Base-by-base conservation (phyloP, 768 basidiomycete species). In the Vararia minispora region DNA sequence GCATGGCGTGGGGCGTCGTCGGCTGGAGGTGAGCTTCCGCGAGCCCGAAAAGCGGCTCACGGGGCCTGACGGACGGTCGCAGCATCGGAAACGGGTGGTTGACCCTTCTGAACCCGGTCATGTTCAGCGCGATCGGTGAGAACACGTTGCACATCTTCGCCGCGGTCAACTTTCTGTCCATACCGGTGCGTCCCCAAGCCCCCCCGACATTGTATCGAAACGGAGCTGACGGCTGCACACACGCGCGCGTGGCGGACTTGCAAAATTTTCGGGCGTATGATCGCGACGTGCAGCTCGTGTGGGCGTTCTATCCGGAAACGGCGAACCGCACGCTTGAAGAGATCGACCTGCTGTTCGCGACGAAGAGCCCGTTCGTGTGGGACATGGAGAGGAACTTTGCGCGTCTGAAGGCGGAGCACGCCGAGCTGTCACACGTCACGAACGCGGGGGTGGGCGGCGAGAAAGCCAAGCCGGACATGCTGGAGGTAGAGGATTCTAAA, bases 141-240 rank as follows among this genome's bases (percentile, higher is more conserved):
- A 66, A 64, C 43, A 67, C 65, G 30, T 58, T 67, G 35, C 62
- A 67, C 46, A 57, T 67, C 36, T 65, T 65, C 43, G 65, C 61
- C 26, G 62, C 54, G 22, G 45, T 67, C 39, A 67, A 66, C 52
- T 65, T 67, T 51, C 49, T 66, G 2, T 51, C 55, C 9, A 65
- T 66, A 33, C 65, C 65, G 37, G n/a, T n/a, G n/a, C n/a, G n/a
- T n/a, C n/a, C n/a, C n/a, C n/a, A n/a, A n/a, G n/a, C n/a, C n/a
- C n/a, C n/a, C n/a, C n/a, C n/a, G n/a, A n/a, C n/a, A n/a, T n/a
- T n/a, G n/a, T n/a, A n/a, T n/a, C n/a, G n/a, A n/a, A n/a, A n/a
- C n/a, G n/a, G n/a, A n/a, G n/a, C n/a, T n/a, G n/a, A n/a, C n/a
- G n/a, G n/a, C n/a, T n/a, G n/a, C n/a, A n/a, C n/a, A n/a, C n/a